These are phyloP conservation scores for Mycena olivaceomarginata DNA, from an alignment of 768 basidiomycete species.

Conservation along the genomic window DNA sequence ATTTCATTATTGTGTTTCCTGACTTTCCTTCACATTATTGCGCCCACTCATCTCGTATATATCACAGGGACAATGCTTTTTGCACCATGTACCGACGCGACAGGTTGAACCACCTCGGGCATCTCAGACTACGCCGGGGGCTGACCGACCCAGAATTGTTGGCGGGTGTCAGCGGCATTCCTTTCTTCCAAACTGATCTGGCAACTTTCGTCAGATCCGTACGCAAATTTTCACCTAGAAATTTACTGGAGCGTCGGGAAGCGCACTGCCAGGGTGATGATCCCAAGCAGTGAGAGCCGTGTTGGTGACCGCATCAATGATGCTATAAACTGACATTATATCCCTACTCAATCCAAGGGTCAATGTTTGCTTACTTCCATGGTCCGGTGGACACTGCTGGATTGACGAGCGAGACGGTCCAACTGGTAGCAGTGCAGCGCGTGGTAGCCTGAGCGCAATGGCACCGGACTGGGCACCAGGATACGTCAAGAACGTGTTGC, in stretches of 20 bases:
- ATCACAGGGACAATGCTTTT: not conserved
- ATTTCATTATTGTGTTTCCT: not conserved
- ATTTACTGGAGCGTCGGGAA: conserved; percentile 10
- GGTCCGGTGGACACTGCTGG: conserved; percentile 8
- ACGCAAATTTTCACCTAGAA: conserved; percentile 6
- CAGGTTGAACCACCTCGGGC: too few relatives aligned
- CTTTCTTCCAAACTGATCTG: conserved; percentile 20
- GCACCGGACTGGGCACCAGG: conserved; percentile 13
- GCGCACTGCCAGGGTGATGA: conserved; percentile 7
- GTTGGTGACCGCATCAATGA: conserved; percentile 15
- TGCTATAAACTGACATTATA: conserved; percentile 10
- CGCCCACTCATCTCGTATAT: not conserved
- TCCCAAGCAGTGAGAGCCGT: conserved; percentile 20
- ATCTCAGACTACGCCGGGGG: too few relatives aligned
- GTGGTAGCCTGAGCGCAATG: conserved; percentile 12
- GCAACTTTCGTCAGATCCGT: conserved; percentile 20
- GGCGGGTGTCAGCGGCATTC: conserved; percentile 19
- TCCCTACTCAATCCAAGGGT: conserved; percentile 8
- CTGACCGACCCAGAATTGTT: conserved; percentile 6
- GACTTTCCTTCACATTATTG: not conserved
- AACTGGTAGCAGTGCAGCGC: not conserved
- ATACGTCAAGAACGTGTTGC: conserved; percentile 17
- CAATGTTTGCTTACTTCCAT: conserved; percentile 10
- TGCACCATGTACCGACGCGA: not conserved
- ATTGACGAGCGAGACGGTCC: conserved; percentile 17